Evolutionary conservation across 441 rosid genomes (phyloP).

Genomic region (Macaranga tanarius): DNA sequence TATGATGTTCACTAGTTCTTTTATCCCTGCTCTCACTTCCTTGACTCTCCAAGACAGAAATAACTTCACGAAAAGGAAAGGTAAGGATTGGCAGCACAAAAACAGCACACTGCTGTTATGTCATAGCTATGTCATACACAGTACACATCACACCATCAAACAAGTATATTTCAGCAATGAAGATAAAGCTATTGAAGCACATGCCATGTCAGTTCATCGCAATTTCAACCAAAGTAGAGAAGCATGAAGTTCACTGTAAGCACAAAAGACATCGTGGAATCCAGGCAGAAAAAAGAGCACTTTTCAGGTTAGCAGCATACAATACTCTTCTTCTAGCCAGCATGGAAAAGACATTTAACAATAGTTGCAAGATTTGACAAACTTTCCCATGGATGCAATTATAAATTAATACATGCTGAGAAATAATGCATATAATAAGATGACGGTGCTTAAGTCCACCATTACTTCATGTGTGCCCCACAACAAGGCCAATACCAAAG

Average conservation of each 20-base stretch:
- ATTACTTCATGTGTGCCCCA: neutral
- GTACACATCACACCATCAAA: neutral
- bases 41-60: too few relatives aligned
- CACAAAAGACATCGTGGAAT: neutral
- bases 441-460: neutral
- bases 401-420: neutral
- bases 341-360: neutral
- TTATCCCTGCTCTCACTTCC: too few relatives aligned
- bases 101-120: too few relatives aligned
- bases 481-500: neutral
- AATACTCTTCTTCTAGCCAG: neutral
- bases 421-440: neutral
- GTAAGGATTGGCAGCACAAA: neutral
- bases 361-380: constrained; percentile 1
- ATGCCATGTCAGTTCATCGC: neutral
- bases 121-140: too few relatives aligned
- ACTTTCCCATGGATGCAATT: neutral
- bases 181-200: neutral
- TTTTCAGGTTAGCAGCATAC: neutral
- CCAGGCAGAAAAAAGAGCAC: neutral
- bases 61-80: neutral
- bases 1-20: too few relatives aligned
- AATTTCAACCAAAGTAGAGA: neutral
- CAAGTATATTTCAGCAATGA: neutral
- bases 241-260: neutral